phyloP scores from a whole-genome alignment of 2,329 filamentous ascomycete species.

The Aspergillus sp. region DNA sequence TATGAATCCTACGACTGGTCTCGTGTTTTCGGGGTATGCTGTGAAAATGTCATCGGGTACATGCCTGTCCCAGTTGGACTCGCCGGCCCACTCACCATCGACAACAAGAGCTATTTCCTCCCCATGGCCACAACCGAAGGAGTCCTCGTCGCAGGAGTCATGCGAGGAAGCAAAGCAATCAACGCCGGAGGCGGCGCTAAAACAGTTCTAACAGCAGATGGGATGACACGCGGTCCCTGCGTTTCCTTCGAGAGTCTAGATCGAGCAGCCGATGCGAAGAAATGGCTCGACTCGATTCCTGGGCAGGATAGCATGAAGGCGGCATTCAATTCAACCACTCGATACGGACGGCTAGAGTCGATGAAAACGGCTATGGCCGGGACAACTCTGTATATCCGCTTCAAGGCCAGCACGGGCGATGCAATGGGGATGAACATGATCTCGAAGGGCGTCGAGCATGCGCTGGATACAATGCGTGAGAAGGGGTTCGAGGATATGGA shows the following conservation, averaged over 20 bases:
- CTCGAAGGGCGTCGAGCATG: slow-evolving; percentile 96
- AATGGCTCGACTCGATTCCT: slow-evolving; percentile 90
- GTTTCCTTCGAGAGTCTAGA: slow-evolving; percentile 86
- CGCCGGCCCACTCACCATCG: slow-evolving; percentile 88
- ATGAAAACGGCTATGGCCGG: slow-evolving; percentile 94
- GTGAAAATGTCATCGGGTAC: slow-evolving; percentile 97
- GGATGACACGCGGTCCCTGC: slow-evolving; percentile 96
- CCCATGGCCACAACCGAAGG: slow-evolving; percentile 99
- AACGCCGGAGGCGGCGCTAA: slow-evolving; percentile 90
- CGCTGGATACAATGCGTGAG: slow-evolving; percentile 79
- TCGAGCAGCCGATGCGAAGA: slow-evolving; percentile 86
- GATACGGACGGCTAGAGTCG: slow-evolving; percentile 83
- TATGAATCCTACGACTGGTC: slow-evolving; percentile 94
- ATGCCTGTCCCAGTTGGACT: slow-evolving; percentile 91
- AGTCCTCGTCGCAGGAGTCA: slow-evolving; percentile 90
- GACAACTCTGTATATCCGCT: slow-evolving; percentile 93
- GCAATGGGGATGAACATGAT: slow-evolving; percentile 99
- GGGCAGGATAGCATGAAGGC: slow-evolving; percentile 81
- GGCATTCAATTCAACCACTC: slow-evolving; percentile 95
- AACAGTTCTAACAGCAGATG: slow-evolving; percentile 88
- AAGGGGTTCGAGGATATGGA: slow-evolving; percentile 97
- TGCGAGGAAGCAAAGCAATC: slow-evolving; percentile 94
- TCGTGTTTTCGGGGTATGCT: slow-evolving; percentile 92
- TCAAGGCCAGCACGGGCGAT: slow-evolving; percentile 97
- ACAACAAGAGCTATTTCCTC: slow-evolving; percentile 92